These are phyloP conservation scores for Chamaecrista fasciculata DNA, from an alignment of 306 rosid genomes.

Conservation along the genomic window DNA sequence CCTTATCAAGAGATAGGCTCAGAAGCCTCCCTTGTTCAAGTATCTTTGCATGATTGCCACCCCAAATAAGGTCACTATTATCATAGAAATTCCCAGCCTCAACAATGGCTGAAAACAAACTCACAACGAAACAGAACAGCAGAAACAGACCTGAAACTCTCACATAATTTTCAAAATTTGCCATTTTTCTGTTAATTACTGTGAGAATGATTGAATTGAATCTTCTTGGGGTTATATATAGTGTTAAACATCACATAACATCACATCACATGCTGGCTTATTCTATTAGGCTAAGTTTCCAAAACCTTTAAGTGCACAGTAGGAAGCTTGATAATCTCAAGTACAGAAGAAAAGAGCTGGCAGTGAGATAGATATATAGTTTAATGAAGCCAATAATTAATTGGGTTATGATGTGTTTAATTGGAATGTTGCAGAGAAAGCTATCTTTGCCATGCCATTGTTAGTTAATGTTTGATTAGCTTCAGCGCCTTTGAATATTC, in stretches of 20 bases:
- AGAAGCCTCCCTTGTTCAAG: constrained; percentile 28
- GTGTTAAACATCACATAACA: too few species aligned
- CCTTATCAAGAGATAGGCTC: constrained; percentile 32
- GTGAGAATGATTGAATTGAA: neutral
- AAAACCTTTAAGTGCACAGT: neutral
- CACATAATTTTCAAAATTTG: neutral
- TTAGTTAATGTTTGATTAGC: too few species aligned
- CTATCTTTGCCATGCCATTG: neutral
- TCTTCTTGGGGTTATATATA: too few species aligned
- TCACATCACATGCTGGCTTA: too few species aligned
- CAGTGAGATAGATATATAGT: neutral
- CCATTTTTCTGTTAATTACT: constrained; percentile 9
- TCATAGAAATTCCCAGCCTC: constrained; percentile 11
- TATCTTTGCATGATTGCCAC: constrained; percentile 27
- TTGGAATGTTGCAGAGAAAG: neutral
- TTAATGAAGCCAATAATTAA: constrained; percentile 2
- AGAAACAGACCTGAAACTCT: constrained; percentile 20
- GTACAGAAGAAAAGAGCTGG: constrained; percentile 27
- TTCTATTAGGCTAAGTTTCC: neutral
- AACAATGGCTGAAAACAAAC: neutral
- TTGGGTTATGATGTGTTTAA: neutral
- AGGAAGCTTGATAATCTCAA: constrained; percentile 1
- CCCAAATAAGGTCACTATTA: constrained; percentile 27
- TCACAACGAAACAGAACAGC: neutral
- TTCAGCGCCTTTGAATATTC: constrained; percentile 20